phyloP scores from a whole-genome alignment of 805 yeast species.

The Lachancea lanzarotensis region DNA sequence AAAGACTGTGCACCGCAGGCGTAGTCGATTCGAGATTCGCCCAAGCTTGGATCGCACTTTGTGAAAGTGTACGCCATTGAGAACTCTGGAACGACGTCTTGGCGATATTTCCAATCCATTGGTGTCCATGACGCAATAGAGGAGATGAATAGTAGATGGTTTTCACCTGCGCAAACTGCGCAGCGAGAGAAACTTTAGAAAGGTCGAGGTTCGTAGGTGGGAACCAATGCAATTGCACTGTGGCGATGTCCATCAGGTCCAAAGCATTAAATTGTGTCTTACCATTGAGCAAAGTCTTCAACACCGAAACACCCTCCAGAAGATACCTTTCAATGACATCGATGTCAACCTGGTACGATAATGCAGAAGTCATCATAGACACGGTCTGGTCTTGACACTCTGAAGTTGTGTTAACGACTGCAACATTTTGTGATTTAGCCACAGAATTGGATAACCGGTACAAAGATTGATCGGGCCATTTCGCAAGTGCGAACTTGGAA shows the following conservation, averaged over 20 bases:
- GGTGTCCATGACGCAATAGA: not conserved
- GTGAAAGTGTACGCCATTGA: not conserved
- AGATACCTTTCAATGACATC: constrained; percentile 2
- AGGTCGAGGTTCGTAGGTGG: not conserved
- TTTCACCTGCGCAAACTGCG: constrained; percentile 5
- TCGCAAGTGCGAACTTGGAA: not conserved
- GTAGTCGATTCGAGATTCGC: not conserved
- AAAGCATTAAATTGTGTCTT: constrained; percentile 4
- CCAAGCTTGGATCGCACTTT: not conserved
- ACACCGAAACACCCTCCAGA: not conserved
- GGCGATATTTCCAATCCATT: not conserved
- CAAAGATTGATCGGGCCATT: constrained; percentile 6
- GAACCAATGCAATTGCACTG: constrained; percentile 1
- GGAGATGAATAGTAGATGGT: constrained; percentile 5
- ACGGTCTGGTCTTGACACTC: constrained; percentile 5
- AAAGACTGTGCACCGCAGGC: not conserved
- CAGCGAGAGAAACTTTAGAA: not conserved
- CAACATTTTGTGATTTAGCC: not conserved
- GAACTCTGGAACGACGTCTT: not conserved
- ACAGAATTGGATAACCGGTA: not conserved
- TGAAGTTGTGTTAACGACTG: not conserved
- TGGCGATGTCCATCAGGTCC: constrained; percentile 5
- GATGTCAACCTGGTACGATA: constrained; percentile 4
- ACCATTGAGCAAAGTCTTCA: constrained; percentile 2
- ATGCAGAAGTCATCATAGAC: not conserved